phyloP scores from a whole-genome alignment of 148 eudicot genomes.

The Fagopyrum homotropicum region DNA sequence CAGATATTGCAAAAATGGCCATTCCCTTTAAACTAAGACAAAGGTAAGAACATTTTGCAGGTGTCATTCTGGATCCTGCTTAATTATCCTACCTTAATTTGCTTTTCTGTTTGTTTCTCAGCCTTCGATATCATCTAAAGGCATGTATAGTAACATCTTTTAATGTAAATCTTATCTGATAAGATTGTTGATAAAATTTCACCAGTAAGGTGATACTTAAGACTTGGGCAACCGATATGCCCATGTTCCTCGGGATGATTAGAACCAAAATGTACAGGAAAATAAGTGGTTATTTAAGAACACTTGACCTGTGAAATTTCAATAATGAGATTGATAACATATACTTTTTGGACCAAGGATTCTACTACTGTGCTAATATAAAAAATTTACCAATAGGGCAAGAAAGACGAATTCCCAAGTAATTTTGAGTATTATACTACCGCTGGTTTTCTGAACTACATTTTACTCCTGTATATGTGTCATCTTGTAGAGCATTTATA shows the following conservation, averaged over 20 bases:
- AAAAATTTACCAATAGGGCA: too few species aligned
- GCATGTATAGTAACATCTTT: too few species aligned
- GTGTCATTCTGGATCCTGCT: too few species aligned
- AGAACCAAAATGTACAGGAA: too few species aligned
- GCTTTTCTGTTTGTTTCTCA: neutral
- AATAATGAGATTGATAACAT: too few species aligned
- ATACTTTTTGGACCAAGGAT: too few species aligned
- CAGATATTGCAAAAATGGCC: constrained; percentile 87
- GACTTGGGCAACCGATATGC: neutral
- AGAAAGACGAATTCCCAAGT: neutral
- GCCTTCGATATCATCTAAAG: neutral
- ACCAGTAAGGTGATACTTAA: neutral
- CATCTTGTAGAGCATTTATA: neutral
- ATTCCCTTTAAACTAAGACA: constrained; percentile 82
- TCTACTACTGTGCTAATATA: too few species aligned
- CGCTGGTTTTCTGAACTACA: neutral
- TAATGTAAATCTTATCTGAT: too few species aligned
- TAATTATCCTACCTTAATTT: neutral
- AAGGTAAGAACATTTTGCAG: constrained; percentile 42
- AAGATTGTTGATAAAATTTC: too few species aligned
- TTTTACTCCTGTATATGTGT: neutral
- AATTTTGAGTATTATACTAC: neutral
- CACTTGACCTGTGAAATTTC: too few species aligned
- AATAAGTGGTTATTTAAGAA: too few species aligned
- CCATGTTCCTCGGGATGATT: too few species aligned